Percentiles rank a stretch among this genome's conserved stretches.
Conservation (phyloP, 2,329 filamentous ascomycete species). For the Nannizziopsis arthrosporioides region DNA sequence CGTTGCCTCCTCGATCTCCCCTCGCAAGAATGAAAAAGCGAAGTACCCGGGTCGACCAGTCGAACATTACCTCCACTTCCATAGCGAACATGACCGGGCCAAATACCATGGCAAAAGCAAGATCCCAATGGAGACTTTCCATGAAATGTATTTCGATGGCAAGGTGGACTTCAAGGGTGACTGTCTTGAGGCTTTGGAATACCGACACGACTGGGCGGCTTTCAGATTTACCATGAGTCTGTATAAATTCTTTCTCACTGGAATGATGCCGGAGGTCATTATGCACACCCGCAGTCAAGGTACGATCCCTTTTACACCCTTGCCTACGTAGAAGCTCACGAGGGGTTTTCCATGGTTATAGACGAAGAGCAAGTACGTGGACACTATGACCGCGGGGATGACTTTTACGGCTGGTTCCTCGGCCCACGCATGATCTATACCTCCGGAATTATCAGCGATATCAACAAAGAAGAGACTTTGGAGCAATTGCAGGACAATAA, state of each 20-base stretch:
- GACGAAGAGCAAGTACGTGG: constrained; percentile 96
- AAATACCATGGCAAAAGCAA: constrained; percentile 41
- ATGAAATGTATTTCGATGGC: constrained; percentile 95
- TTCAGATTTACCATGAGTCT: constrained; percentile 80
- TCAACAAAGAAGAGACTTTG: constrained; percentile 74
- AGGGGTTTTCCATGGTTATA: constrained; percentile 24
- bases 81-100: constrained; percentile 35
- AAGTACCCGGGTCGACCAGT: constrained; percentile 74
- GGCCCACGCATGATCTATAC: constrained; percentile 99
- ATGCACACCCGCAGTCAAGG: constrained; percentile 86
- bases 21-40: constrained; percentile 87
- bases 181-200: constrained; percentile 76
- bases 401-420: constrained; percentile 98
- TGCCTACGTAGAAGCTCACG: neutral
- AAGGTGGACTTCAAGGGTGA: constrained; percentile 95
- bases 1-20: constrained; percentile 64
- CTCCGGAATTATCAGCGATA: constrained; percentile 81
- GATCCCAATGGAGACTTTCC: constrained; percentile 63
- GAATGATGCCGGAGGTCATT: constrained; percentile 79
- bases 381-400: constrained; percentile 95
- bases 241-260: constrained; percentile 78
- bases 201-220: constrained; percentile 92
- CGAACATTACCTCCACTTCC: constrained; percentile 62
- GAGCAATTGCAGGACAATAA: constrained; percentile 98
- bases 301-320: constrained; percentile 27